phyloP scores from a whole-genome alignment of 1,284 basidiomycete species.

The Ceratobasidium sp. region DNA sequence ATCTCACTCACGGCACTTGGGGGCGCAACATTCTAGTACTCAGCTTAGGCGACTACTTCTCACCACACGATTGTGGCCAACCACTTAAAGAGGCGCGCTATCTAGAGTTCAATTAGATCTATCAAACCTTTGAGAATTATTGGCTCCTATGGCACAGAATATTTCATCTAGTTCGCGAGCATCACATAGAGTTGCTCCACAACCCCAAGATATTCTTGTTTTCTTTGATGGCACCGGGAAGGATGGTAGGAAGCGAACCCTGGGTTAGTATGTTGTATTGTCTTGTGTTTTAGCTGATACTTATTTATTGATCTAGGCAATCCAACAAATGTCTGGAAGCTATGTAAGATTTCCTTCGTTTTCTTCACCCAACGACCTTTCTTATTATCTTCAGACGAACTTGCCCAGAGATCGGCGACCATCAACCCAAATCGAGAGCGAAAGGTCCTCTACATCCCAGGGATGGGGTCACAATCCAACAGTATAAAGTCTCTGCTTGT shows the following conservation, averaged over 20 bases:
- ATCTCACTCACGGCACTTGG: too few species aligned
- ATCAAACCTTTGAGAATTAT: neutral
- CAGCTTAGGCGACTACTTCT: too few species aligned
- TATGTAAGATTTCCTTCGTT: neutral
- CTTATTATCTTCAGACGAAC: neutral
- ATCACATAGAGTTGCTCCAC: neutral
- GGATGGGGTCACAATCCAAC: neutral
- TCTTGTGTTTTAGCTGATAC: too few species aligned
- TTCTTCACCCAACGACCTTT: neutral
- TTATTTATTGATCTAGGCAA: neutral
- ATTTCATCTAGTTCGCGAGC: neutral
- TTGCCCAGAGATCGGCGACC: neutral
- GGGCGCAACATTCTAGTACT: too few species aligned
- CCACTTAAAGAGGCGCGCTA: too few species aligned
- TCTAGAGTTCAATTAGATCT: too few species aligned
- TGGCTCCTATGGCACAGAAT: neutral
- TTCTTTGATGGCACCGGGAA: slow-evolving; percentile 1
- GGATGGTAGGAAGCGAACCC: neutral
- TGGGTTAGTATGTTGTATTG: neutral
- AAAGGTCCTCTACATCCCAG: neutral
- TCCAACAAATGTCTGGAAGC: slow-evolving; percentile 13
- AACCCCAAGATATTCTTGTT: neutral
- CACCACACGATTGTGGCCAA: too few species aligned
- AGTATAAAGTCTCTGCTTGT: neutral
- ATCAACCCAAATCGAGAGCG: neutral